Base-by-base conservation (phyloP, 2,329 filamentous ascomycete species). In the Pseudodiploospora longispora region DNA sequence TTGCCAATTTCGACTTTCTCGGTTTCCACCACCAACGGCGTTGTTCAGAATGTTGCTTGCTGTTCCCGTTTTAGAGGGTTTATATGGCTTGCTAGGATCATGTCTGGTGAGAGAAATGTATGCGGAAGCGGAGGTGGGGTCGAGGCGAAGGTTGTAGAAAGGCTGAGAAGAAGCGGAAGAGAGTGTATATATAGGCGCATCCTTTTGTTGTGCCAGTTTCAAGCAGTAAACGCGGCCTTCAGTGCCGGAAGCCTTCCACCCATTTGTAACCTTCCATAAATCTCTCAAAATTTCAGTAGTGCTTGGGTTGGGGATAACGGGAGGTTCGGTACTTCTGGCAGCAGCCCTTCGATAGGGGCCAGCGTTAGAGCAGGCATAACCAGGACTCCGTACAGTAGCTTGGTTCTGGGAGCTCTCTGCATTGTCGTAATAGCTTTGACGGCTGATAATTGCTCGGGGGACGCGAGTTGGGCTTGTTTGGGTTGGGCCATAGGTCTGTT, bases 401-500 rank as follows among this genome's bases (percentile, higher is more conserved):
- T 29, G 44, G 28, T 46, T 56, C 10, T 50, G 43, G 2, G 46
- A 40, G 6, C 42, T 30, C 19, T 54, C 41, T 37, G 47, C 47
- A 7, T 54, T 51, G 19, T 62, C 57, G 42, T 59, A 54, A 57
- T 85, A 84, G 27, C 80, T 75, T 31, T 78, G 75, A 42, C 82
- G 70, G 61, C 80, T 86, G 56, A 86, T 82, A 46, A 81, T 74
- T 10, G 75, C 74, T 32, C 72, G 70, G 5, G 82, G 81, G 40
- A 87, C 76, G 30, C 77, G 72, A 1, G 76, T 75, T 9, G 83
- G 81, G 47, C 76, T 80, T 43, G 74, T 65, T 57, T 83, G 78
- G 1, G 78, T 82, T 3, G 85, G 83, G 40, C 75, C 83, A 63
- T 90, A 89, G 38, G 77, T 65, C 56, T 90, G 85, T 46, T 80